Evolutionary conservation across 495 filamentous ascomycete species (phyloP), one percentile per base, ranked within the genome.

Genomic region (Neurospora sp.): DNA sequence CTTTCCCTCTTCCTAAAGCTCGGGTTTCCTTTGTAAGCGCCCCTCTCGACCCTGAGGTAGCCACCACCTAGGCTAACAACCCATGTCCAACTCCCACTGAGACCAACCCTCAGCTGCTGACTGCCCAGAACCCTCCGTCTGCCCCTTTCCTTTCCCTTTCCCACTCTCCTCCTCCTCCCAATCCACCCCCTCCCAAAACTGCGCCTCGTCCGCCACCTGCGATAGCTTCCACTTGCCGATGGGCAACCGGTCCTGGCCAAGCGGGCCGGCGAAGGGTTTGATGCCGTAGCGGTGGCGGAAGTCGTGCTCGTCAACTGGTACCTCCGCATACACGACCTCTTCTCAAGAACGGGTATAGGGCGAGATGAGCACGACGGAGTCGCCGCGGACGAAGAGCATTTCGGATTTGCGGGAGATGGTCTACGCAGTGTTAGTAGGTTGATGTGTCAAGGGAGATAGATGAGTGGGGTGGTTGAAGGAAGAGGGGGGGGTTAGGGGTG

Each of bases 361-460:
- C 42, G 94, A 97, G 76, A 99, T 97, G 76, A 99, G 87, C 72
- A 99, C 96, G 35, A 99, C 95, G 44, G 94, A 97, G 79, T 99
- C 95, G 73, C 95, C 95, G 97, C 96, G 86, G 37, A 99, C 96
- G 78, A 99, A 99, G n/a, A 99, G 84, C 96, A 98, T 99, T 79
- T 98, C 96, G 53, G 93, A 94, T 78, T 97, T 95, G 83, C 96
- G 97, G 81, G 94, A 96, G 71, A 94, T 89, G 12, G 93, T 97
- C 94, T 97, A 74, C n/a, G 0, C 1, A 3, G 0, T 16, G 53
- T 65, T 8, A 14, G 42, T 12, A 8, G 3, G 20, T 37, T 41
- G 40, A 41, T 41, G 40, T 16, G 40, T 16, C 38, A 39, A 9
- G 38, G 38, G 38, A 39, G 38, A 9, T 39, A 3, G 27, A 40